phyloP scores from a whole-genome alignment of 2,329 filamentous ascomycete species.

The Penicillium hordei region DNA sequence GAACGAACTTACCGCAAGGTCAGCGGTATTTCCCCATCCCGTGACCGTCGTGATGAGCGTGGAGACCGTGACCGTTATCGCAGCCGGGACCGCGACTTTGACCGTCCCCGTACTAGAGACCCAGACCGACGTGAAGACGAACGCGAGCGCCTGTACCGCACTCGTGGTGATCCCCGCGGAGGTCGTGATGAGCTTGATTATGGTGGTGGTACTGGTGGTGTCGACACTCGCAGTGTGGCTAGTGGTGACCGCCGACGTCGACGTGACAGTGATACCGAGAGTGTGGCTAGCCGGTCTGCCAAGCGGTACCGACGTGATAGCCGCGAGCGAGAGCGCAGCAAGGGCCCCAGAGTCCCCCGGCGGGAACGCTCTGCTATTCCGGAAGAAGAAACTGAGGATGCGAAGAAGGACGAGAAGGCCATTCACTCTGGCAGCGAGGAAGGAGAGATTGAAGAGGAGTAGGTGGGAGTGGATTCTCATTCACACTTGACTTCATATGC shows the following conservation, averaged over 20 bases:
- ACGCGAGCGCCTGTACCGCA: conserved; percentile 80
- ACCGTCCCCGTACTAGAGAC: conserved; percentile 41
- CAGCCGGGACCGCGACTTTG: conserved; percentile 44
- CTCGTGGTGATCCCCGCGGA: conserved; percentile 75
- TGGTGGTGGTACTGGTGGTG: conserved; percentile 64
- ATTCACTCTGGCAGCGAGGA: conserved; percentile 91
- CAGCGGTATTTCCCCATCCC: conserved; percentile 58
- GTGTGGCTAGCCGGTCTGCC: conserved; percentile 57
- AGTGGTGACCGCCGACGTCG: conserved; percentile 71
- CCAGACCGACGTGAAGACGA: conserved; percentile 70
- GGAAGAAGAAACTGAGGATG: conserved; percentile 34
- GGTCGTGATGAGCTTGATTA: conserved; percentile 88
- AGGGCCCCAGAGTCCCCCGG: conserved; percentile 53
- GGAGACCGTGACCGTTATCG: conserved; percentile 37
- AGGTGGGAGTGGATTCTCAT: not conserved
- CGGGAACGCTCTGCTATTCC: conserved; percentile 42
- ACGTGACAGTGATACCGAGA: conserved; percentile 73
- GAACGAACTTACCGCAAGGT: conserved; percentile 90
- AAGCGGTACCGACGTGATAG: conserved; percentile 56
- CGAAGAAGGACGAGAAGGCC: conserved; percentile 47
- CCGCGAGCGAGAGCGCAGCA: conserved; percentile 39
- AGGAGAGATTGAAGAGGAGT: conserved; percentile 78
- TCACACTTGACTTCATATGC: not conserved
- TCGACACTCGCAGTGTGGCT: conserved; percentile 54
- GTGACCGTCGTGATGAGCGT: conserved; percentile 41